These are phyloP conservation scores for Nicotiana benthamiana DNA, from an alignment of 257 asterid species.

Conservation along the genomic window DNA sequence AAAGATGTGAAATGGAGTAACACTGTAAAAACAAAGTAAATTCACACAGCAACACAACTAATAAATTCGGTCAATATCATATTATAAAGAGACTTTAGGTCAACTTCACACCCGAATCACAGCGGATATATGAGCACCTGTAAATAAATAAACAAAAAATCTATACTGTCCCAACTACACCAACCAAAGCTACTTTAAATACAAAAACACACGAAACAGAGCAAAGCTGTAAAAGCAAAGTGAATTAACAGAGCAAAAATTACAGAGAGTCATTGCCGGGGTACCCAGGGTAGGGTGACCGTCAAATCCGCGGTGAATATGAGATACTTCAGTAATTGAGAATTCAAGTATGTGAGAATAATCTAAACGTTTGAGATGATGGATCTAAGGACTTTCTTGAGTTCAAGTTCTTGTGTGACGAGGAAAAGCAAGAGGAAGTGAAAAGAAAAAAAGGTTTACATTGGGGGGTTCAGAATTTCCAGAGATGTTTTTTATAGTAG, in stretches of 20 bases:
- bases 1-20: neutral
- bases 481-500: no score
- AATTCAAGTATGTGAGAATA: neutral
- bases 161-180: neutral
- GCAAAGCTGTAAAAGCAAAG: neutral
- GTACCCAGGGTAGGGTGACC: constrained; percentile 14
- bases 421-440: neutral
- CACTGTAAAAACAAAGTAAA: constrained; percentile 6
- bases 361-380: neutral
- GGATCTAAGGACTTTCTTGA: constrained; percentile 7
- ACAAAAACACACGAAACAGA: constrained; percentile 5
- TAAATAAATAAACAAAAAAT: neutral
- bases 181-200: constrained; percentile 9
- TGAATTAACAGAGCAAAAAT: constrained; percentile 1
- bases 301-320: constrained; percentile 26
- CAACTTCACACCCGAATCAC: neutral
- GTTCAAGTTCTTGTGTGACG: neutral
- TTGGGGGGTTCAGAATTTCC: no score
- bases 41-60: neutral
- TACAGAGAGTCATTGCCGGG: constrained; percentile 25
- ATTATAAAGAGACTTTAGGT: neutral
- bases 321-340: constrained; percentile 9
- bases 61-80: neutral
- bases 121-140: neutral
- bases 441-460: no score